These are phyloP conservation scores for Aotearoamyces nothofagi DNA, from an alignment of 2,329 filamentous ascomycete genomes.

Conservation along the genomic window DNA sequence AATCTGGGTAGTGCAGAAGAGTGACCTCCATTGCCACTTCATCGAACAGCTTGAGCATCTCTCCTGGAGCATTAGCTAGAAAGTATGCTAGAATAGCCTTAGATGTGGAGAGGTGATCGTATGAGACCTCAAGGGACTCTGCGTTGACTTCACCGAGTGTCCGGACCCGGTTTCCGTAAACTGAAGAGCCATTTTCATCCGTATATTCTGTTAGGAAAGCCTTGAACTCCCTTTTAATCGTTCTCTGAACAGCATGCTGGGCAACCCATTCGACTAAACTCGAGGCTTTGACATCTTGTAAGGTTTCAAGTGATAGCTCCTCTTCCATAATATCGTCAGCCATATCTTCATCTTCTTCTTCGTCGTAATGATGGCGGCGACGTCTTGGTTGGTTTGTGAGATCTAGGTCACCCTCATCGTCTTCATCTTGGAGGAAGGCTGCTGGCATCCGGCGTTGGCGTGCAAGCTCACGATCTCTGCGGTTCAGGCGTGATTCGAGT, in stretches of 20 bases:
- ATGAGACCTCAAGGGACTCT: slow-evolving; percentile 91
- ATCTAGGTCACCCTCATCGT: slow-evolving; percentile 73
- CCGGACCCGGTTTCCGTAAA: slow-evolving; percentile 87
- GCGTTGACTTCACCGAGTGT: slow-evolving; percentile 96
- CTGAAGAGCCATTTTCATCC: slow-evolving; percentile 74
- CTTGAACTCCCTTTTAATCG: slow-evolving; percentile 94
- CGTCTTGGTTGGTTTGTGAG: slow-evolving; percentile 74
- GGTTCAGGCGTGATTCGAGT: slow-evolving; percentile 59
- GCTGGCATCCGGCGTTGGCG: slow-evolving; percentile 52
- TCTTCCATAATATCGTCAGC: slow-evolving; percentile 90
- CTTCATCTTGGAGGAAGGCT: slow-evolving; percentile 66
- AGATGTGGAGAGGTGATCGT: slow-evolving; percentile 75
- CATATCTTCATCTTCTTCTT: slow-evolving; percentile 86
- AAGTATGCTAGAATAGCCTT: slow-evolving; percentile 95
- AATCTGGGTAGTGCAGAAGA: slow-evolving; percentile 90
- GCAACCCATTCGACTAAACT: slow-evolving; percentile 93
- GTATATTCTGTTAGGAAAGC: slow-evolving; percentile 93
- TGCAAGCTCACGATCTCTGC: slow-evolving; percentile 57
- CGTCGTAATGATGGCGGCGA: slow-evolving; percentile 81
- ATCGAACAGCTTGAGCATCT: slow-evolving; percentile 92
- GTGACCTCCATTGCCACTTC: slow-evolving; percentile 95
- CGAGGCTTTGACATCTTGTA: slow-evolving; percentile 85
- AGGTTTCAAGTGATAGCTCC: slow-evolving; percentile 79
- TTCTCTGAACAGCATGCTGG: slow-evolving; percentile 75
- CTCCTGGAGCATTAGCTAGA: slow-evolving; percentile 85